Conservation (phyloP, 2,329 filamentous ascomycete genomes). For the Metarhizium anisopliae region DNA sequence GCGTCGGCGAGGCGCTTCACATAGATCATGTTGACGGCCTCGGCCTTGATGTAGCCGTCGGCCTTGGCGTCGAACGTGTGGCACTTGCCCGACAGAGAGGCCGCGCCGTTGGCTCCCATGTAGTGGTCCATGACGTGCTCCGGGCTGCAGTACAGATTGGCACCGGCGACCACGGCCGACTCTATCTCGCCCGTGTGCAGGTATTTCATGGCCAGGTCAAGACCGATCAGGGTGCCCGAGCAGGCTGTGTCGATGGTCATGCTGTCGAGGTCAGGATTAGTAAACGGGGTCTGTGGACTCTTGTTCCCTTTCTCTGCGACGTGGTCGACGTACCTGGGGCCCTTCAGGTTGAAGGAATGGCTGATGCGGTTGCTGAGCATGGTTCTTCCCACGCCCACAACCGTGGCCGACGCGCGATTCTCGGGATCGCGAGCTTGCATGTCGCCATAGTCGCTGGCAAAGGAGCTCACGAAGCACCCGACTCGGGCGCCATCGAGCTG, state of each 20-base stretch:
- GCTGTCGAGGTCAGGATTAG: neutral
- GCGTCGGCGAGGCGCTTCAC: slow-evolving; percentile 73
- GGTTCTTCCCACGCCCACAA: neutral
- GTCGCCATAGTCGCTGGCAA: neutral
- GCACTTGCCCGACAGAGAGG: neutral
- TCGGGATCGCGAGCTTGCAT: neutral
- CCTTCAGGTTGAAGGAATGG: slow-evolving; percentile 9
- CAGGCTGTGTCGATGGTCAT: slow-evolving; percentile 30
- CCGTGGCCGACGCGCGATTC: neutral
- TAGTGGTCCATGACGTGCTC: neutral
- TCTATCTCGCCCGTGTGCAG: neutral
- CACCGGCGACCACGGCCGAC: neutral
- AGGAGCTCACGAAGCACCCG: too few species aligned
- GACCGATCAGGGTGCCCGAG: slow-evolving; percentile 22
- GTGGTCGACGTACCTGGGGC: neutral
- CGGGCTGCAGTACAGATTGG: neutral
- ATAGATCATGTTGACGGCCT: slow-evolving; percentile 64
- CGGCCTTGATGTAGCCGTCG: slow-evolving; percentile 75
- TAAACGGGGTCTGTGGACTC: too few species aligned
- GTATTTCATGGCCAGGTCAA: slow-evolving; percentile 7
- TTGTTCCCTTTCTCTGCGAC: too few species aligned
- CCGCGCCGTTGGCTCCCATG: neutral
- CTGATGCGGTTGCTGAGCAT: slow-evolving; percentile 10
- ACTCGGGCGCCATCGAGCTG: neutral
- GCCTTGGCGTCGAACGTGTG: slow-evolving; percentile 29